A percentile compares a stretch with the other conserved stretches of the same genome.
Evolutionary conservation across 1,139 yeast species (phyloP).

Genomic region (Taphrina sp.): DNA sequence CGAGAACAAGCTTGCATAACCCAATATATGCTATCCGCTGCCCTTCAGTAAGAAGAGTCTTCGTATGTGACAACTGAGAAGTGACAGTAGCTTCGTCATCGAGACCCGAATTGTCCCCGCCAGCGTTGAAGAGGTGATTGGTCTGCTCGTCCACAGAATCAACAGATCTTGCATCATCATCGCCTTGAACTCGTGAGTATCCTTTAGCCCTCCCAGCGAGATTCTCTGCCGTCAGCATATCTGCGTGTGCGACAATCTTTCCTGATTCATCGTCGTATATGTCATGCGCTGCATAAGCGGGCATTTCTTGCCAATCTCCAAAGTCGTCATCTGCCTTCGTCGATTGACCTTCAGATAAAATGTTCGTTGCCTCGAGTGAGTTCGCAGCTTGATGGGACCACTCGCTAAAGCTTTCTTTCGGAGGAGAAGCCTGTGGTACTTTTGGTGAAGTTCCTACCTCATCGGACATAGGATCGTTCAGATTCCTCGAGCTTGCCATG

Average conservation of each 20-base stretch:
- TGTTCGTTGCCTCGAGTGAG: not conserved
- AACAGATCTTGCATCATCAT: constrained; percentile 77
- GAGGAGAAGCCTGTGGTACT: no score
- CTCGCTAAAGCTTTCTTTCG: constrained; percentile 21
- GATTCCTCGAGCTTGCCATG: not conserved
- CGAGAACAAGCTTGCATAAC: constrained; percentile 67
- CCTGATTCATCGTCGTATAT: constrained; percentile 58
- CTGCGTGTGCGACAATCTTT: constrained; percentile 46
- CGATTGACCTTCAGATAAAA: not conserved
- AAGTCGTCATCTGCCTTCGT: constrained; percentile 39
- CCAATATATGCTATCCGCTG: constrained; percentile 94
- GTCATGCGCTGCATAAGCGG: constrained; percentile 58
- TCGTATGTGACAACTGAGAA: constrained; percentile 75
- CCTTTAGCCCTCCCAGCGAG: constrained; percentile 51
- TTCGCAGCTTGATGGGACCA: constrained; percentile 27
- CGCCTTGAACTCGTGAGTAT: constrained; percentile 85
- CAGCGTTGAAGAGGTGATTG: constrained; percentile 64
- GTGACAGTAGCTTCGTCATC: constrained; percentile 49
- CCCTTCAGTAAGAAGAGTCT: constrained; percentile 71
- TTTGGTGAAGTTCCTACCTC: no score
- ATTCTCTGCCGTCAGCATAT: constrained; percentile 40
- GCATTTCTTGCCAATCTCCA: constrained; percentile 59
- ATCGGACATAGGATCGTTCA: no score
- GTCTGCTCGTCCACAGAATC: constrained; percentile 72
- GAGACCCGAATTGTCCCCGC: constrained; percentile 45